Evolutionary conservation across 495 filamentous ascomycete genomes (phyloP).

Genomic region (Annulohypoxylon stygium): DNA sequence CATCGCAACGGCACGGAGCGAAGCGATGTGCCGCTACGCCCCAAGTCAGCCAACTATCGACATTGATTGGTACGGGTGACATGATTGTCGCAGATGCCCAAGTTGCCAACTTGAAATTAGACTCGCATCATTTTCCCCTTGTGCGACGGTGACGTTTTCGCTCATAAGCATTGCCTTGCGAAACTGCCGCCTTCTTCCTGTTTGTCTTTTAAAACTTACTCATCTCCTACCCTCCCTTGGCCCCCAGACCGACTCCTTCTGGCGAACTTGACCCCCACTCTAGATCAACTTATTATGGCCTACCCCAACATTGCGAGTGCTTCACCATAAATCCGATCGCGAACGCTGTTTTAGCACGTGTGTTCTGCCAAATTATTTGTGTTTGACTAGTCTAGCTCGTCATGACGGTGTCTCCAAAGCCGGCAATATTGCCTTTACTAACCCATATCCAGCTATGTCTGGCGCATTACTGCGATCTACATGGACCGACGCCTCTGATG

Average conservation of each 20-base stretch:
- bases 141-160: conserved; percentile 47
- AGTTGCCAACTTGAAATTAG: conserved; percentile 37
- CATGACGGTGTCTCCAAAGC: conserved; percentile 47
- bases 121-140: conserved; percentile 34
- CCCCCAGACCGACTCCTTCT: conserved; percentile 35
- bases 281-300: conserved; percentile 28
- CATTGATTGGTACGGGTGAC: conserved; percentile 43
- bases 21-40: conserved; percentile 49
- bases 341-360: conserved; percentile 39
- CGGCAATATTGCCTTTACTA: conserved; percentile 53
- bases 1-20: conserved; percentile 49
- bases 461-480: conserved; percentile 95
- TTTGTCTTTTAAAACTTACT: conserved; percentile 38
- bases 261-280: conserved; percentile 33
- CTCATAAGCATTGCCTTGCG: conserved; percentile 23
- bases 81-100: conserved; percentile 42
- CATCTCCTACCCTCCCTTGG: conserved; percentile 27
- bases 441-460: conserved; percentile 81
- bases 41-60: conserved; percentile 41
- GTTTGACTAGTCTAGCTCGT: conserved; percentile 15
- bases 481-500: conserved; percentile 94
- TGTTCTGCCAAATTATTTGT: conserved; percentile 12
- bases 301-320: conserved; percentile 13
- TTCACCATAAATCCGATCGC: conserved; percentile 17
- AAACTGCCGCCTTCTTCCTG: conserved; percentile 35